Percentiles rank a stretch among this genome's conserved stretches.
phyloP scores from a whole-genome alignment of 163 green algal genomes.

The Coccomyxa subellipsoidea region DNA sequence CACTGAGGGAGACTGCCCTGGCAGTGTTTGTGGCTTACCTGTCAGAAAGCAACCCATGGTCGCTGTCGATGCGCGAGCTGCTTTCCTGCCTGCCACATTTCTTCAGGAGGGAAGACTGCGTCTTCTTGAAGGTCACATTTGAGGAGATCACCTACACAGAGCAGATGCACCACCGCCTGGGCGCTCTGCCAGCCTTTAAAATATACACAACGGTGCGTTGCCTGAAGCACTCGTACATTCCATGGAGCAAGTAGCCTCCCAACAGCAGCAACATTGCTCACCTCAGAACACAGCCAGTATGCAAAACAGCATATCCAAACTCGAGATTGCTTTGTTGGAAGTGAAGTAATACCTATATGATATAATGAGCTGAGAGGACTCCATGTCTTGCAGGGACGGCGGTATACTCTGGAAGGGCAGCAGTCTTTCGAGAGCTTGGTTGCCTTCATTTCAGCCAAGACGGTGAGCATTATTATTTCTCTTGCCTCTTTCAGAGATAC shows the following conservation, averaged over 20 bases:
- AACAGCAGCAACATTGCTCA: too few relatives aligned
- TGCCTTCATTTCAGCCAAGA: background rate
- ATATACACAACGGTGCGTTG: background rate
- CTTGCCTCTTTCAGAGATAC: too few relatives aligned
- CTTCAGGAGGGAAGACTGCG: background rate
- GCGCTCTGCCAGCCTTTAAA: constrained; percentile 1
- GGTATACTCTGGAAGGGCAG: background rate
- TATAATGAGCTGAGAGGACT: background rate
- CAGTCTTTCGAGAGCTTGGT: background rate
- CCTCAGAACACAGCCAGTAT: too few relatives aligned
- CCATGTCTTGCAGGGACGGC: background rate
- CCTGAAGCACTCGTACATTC: background rate
- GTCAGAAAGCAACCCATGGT: background rate
- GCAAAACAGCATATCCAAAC: too few relatives aligned
- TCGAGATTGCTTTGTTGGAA: too few relatives aligned
- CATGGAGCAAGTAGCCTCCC: too few relatives aligned
- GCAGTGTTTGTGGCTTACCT: background rate
- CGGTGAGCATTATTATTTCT: too few relatives aligned
- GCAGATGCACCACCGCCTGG: background rate
- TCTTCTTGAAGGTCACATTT: background rate
- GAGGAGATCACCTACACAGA: background rate
- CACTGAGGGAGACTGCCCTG: background rate
- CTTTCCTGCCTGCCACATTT: background rate
- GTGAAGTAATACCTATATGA: too few relatives aligned
- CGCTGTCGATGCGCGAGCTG: background rate